These are phyloP conservation scores for Sclerotinia glacialis DNA, from an alignment of 2,329 filamentous ascomycete species.

Conservation along the genomic window DNA sequence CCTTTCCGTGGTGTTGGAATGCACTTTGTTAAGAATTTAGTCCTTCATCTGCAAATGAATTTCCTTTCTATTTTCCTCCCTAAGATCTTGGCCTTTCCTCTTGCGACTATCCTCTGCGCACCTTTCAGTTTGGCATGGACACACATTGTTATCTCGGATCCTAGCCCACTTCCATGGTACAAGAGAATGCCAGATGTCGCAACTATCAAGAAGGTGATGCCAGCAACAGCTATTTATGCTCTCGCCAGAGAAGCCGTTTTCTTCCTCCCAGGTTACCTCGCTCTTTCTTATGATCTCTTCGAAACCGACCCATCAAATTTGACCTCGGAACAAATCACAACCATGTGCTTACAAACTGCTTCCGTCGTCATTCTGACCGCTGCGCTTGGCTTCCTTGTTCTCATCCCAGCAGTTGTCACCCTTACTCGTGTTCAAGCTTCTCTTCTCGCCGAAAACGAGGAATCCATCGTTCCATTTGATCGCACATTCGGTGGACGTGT, in stretches of 20 bases:
- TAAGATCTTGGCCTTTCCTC: slow-evolving; percentile 50
- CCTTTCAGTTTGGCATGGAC: slow-evolving; percentile 77
- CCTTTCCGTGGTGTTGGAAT: slow-evolving; percentile 66
- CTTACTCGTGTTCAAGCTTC: slow-evolving; percentile 84
- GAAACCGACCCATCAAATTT: slow-evolving; percentile 27
- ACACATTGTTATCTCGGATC: slow-evolving; percentile 76
- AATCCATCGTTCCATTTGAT: slow-evolving; percentile 88
- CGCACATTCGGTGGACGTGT: slow-evolving; percentile 77
- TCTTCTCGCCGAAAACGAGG: slow-evolving; percentile 74
- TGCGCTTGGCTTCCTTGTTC: slow-evolving; percentile 57
- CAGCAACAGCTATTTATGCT: slow-evolving; percentile 64
- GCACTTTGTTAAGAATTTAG: slow-evolving; percentile 48
- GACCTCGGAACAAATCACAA: slow-evolving; percentile 37
- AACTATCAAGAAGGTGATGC: slow-evolving; percentile 65
- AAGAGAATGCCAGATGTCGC: slow-evolving; percentile 61
- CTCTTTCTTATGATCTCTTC: slow-evolving; percentile 39
- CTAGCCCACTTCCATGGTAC: slow-evolving; percentile 62
- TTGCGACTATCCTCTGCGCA: slow-evolving; percentile 60
- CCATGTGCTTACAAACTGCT: slow-evolving; percentile 46
- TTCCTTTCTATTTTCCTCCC: slow-evolving; percentile 44
- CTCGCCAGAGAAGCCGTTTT: slow-evolving; percentile 52
- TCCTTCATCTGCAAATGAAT: slow-evolving; percentile 34
- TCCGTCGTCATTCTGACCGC: slow-evolving; percentile 48
- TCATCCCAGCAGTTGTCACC: slow-evolving; percentile 73
- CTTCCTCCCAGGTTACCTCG: slow-evolving; percentile 48